Base-by-base conservation (phyloP, 345 rosid species). In the Hypericum androsaemum region DNA sequence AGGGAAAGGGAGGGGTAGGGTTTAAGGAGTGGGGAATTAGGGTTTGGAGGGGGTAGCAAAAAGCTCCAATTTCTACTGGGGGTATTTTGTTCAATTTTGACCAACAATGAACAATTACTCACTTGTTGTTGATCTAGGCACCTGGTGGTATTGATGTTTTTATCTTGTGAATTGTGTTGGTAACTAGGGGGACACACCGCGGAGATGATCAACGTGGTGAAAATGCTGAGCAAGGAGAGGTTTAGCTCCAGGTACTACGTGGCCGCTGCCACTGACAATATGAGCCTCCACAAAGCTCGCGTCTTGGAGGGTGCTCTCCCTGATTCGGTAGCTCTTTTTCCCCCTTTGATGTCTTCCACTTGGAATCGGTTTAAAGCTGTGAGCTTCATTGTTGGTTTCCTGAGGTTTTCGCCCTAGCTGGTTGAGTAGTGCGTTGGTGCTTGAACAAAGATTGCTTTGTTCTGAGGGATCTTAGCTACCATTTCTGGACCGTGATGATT, bases 201-300 rank as follows among this genome's bases (percentile, higher is more conserved):
- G 35, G 95, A 88, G 84, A 92, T 92, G 94, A 70, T 88, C 65
- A 78, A 81, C 63, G 73, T 92, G 37, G 71, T 85, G 66, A 77
- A 80, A 51, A 77, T 68, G 52, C 56, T 92, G 62, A 81, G 66
- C 9, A 80, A 62, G 67, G 83, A 75, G 38, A 65, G 83, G 59
- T 83, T 74, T 58, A 43, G 71, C 3, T 96, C 90, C 3, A 69
- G 98, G 63, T 85, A 65, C 71, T 88, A 88, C 63, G 64, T 92
- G 41, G 94, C 95, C 17, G 97, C 97, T 8, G 83, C 85, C 39
- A 92, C 98, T 8, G 98, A 92, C 74, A 80, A 77, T 59, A 87
- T 85, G 88, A 88, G 98, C 59, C 80, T 92, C 6, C 94, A 88
- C 47, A 92, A 88, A 67, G 95, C 94, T 71, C 83, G 77, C 13